phyloP scores from a whole-genome alignment of 805 yeast genomes.

The Sugiyamaella smithiae region DNA sequence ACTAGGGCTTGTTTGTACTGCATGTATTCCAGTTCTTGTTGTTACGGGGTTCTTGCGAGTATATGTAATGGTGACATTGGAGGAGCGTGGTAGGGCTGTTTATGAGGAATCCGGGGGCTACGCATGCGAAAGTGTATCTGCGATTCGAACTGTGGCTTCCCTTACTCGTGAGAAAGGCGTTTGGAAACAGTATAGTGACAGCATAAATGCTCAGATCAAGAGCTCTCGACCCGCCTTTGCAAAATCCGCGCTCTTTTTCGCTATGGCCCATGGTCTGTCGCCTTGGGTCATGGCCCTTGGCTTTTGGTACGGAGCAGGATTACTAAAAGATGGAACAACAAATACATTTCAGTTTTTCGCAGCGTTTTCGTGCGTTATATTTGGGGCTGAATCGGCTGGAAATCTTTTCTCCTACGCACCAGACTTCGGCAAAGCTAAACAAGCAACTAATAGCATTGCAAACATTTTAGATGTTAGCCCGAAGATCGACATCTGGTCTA shows the following conservation, averaged over 20 bases:
- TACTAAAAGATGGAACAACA: slow-evolving; percentile 31
- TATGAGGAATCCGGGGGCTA: slow-evolving; percentile 40
- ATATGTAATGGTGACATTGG: slow-evolving; percentile 32
- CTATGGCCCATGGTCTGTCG: slow-evolving; percentile 38
- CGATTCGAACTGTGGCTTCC: slow-evolving; percentile 41
- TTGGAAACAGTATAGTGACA: slow-evolving; percentile 28
- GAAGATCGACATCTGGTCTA: slow-evolving; percentile 32
- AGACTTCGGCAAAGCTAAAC: slow-evolving; percentile 42
- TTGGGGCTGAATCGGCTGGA: slow-evolving; percentile 44
- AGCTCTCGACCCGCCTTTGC: slow-evolving; percentile 28
- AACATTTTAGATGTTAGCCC: slow-evolving; percentile 35
- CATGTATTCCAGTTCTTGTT: slow-evolving; percentile 38
- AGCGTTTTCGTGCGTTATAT: slow-evolving; percentile 37
- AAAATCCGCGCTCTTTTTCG: slow-evolving; percentile 37
- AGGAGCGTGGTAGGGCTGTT: slow-evolving; percentile 37
- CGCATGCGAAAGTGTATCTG: slow-evolving; percentile 39
- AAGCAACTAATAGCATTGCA: slow-evolving; percentile 36
- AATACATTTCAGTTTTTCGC: slow-evolving; percentile 37
- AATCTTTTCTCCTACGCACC: slow-evolving; percentile 40
- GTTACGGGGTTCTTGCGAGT: slow-evolving; percentile 40
- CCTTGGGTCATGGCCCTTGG: slow-evolving; percentile 40
- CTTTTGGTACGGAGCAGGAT: slow-evolving; percentile 44
- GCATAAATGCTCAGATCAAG: slow-evolving; percentile 30
- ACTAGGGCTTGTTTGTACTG: slow-evolving; percentile 39
- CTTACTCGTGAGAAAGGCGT: slow-evolving; percentile 41